Evolutionary conservation across 2,329 filamentous ascomycete genomes (phyloP).

Genomic region (Pseudogymnoascus pannorum): DNA sequence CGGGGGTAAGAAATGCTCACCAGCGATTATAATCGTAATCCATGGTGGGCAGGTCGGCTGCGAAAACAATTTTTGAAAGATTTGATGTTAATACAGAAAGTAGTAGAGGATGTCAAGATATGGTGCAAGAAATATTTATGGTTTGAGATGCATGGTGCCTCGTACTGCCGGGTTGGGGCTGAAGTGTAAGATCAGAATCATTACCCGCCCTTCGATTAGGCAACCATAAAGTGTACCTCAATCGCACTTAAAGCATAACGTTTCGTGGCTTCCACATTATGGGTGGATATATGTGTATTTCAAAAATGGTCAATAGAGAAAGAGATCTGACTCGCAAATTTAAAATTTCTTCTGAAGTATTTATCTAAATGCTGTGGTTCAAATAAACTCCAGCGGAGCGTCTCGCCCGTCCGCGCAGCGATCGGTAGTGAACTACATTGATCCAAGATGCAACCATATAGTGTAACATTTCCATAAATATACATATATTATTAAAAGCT

Average conservation of each 20-base stretch:
- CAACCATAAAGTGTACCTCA: conserved; percentile 1
- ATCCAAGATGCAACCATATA: not conserved
- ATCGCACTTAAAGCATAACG: not conserved
- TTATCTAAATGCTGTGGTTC: not conserved
- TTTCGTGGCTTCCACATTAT: not conserved
- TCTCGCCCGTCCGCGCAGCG: too few relatives aligned
- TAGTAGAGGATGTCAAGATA: not conserved
- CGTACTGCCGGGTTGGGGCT: not conserved
- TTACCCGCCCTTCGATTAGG: not conserved
- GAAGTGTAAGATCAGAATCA: not conserved
- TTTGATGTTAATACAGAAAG: not conserved
- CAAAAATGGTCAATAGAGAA: not conserved
- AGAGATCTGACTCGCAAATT: too few relatives aligned
- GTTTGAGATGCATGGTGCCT: not conserved
- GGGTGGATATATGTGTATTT: not conserved
- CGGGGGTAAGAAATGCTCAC: not conserved
- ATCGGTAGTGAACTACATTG: not conserved
- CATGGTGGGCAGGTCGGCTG: not conserved
- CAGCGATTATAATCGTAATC: not conserved
- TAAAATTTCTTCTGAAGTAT: not conserved
- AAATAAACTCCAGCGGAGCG: not conserved
- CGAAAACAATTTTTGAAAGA: not conserved
- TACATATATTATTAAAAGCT: not conserved
- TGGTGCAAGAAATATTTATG: not conserved
- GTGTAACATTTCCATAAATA: not conserved